Conservation (phyloP, 179 eudicot species). For the Dionaea muscipula region DNA sequence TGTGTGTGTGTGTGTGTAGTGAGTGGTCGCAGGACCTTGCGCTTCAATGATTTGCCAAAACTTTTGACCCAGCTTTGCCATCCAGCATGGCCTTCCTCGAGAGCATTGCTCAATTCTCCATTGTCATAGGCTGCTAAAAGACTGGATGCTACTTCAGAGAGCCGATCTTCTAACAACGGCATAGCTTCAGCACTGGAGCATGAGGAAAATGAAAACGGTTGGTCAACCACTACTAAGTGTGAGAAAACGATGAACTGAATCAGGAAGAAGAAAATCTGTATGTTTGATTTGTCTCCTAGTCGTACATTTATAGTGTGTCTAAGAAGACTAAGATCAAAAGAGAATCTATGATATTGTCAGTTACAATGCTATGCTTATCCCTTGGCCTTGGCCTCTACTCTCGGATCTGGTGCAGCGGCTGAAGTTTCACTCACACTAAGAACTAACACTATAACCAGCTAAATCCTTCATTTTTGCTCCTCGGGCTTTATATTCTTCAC, state of each 20-base stretch:
- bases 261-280: no score
- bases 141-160: slow-evolving; percentile 53
- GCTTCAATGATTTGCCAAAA: slow-evolving; percentile 75
- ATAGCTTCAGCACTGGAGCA: slow-evolving; percentile 61
- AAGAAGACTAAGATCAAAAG: background rate
- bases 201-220: background rate
- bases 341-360: no score
- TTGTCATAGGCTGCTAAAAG: slow-evolving; percentile 64
- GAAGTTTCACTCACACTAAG: no score
- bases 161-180: slow-evolving; percentile 61
- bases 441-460: no score
- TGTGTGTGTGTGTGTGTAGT: background rate
- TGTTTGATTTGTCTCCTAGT: no score
- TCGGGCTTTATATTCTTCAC: no score
- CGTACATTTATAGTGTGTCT: no score
- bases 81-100: slow-evolving; percentile 66
- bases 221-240: no score
- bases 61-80: slow-evolving; percentile 88
- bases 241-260: background rate
- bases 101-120: slow-evolving; percentile 58
- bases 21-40: slow-evolving; percentile 66
- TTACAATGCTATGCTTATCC: no score
- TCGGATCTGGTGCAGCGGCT: no score
- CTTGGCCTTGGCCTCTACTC: no score
- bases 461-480: no score